Evolutionary conservation across 306 rosid genomes (phyloP).

Genomic region (Cucurbita ficifolia): DNA sequence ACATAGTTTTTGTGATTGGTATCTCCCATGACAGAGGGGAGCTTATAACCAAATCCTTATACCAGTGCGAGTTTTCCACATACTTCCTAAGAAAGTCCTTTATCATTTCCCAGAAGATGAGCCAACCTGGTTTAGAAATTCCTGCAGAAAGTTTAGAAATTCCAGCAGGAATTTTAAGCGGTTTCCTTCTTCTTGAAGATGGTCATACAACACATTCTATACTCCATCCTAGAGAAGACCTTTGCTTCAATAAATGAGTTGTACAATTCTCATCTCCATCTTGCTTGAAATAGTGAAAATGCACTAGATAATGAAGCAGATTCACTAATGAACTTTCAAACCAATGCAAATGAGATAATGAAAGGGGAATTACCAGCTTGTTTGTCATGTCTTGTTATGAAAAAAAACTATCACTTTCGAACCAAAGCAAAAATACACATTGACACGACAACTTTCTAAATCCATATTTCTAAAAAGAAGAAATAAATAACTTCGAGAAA

Average conservation of each 20-base stretch:
- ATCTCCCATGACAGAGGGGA: neutral
- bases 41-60: neutral
- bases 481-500: neutral
- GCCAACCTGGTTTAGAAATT: neutral
- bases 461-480: neutral
- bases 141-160: neutral
- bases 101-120: neutral
- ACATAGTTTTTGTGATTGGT: neutral
- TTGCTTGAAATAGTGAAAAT: neutral
- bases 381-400: neutral
- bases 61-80: neutral
- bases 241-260: neutral
- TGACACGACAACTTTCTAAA: neutral
- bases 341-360: neutral
- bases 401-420: neutral
- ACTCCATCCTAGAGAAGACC: neutral
- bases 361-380: neutral
- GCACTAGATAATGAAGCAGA: neutral
- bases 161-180: neutral
- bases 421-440: neutral
- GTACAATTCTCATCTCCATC: neutral
- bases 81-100: neutral
- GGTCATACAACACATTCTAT: neutral
- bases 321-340: neutral
- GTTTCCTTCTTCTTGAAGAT: neutral